Base-by-base conservation (phyloP, 495 filamentous ascomycete species). In the Podospora appendiculata region DNA sequence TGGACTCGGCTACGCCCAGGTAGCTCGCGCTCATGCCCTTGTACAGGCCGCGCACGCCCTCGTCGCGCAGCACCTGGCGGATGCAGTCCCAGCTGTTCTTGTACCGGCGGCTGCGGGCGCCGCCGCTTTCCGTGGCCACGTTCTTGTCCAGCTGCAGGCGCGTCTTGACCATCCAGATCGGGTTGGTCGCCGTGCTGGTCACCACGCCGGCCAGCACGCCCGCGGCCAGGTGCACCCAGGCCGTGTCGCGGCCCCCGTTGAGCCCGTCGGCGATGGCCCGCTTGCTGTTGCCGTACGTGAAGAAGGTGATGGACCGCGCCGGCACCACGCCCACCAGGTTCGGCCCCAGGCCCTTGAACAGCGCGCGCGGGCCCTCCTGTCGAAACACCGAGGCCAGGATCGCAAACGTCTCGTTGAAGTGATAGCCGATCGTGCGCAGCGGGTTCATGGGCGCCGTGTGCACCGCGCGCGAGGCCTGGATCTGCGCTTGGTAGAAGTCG, bases 151-250 rank as follows among this genome's bases (percentile, higher is more conserved):
- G 82, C 72, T 95, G 90, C 52, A 95, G 58, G 41, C 90, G 79
- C 19, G 90, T 95, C 73, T 95, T 95, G 49, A 95, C 79, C 44
- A 95, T 75, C 90, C 90, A 95, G 53, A 95, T 94, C 3, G 90
- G 90, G 67, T 94, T 95, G 14, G 90, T 95, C 14, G 84, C 88
- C 4, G 89, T 93, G 16, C 85, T 83, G 0, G 90, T 95, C 16
- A 83, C 81, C 36, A 95, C 73, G 32, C 90, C 90, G 1, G 89
- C 88, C 33, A 75, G 70, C 19, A 83, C 81, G 10, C 86, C 90
- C 5, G 87, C 82, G 51, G 77, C 76, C 0, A 91, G 75, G 65
- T 94, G 89, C 6, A 92, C 80, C 64, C 77, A 79, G 0, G 85
- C 78, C 12, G 82, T 77, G 54, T 91, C 86, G 53, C 81, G 56